These are phyloP conservation scores for Pythium oligandrum DNA, from an alignment of 352 stramenopile genomes.

Conservation along the genomic window DNA sequence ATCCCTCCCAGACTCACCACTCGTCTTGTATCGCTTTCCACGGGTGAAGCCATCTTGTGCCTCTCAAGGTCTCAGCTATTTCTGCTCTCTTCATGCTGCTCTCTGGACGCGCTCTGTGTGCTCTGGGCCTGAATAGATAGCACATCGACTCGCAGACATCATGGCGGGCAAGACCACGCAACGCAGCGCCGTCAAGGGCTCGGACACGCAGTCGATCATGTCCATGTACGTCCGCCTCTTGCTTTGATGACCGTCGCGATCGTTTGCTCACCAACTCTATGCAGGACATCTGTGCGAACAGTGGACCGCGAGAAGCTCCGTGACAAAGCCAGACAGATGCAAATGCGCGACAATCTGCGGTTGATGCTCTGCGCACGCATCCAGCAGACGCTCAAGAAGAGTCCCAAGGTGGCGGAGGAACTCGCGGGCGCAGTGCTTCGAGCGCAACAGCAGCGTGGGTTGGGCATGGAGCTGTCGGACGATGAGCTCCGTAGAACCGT, in stretches of 20 bases:
- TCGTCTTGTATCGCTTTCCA: no score
- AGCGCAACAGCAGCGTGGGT: slow-evolving; percentile 36
- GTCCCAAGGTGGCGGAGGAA: slow-evolving; percentile 52
- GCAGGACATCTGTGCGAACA: slow-evolving; percentile 41
- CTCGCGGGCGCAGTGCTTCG: slow-evolving; percentile 52
- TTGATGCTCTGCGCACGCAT: slow-evolving; percentile 66
- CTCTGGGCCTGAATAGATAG: no score
- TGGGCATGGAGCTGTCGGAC: slow-evolving; percentile 35
- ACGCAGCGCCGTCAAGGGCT: slow-evolving; percentile 21
- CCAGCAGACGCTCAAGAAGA: slow-evolving; percentile 67
- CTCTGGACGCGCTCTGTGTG: neutral
- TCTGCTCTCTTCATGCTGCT: slow-evolving; percentile 1
- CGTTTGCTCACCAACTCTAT: neutral
- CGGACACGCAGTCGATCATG: slow-evolving; percentile 38
- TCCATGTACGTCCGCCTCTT: slow-evolving; percentile 21
- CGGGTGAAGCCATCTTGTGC: no score
- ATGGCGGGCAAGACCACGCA: slow-evolving; percentile 38
- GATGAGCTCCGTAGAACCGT: slow-evolving; percentile 35
- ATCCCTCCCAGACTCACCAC: no score
- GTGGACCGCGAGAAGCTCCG: slow-evolving; percentile 64
- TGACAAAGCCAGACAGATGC: slow-evolving; percentile 56
- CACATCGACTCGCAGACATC: neutral
- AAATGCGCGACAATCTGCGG: slow-evolving; percentile 72
- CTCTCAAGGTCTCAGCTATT: slow-evolving; percentile 6
- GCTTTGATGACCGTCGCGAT: slow-evolving; percentile 7